These are phyloP conservation scores for Ceriops tagal DNA, from an alignment of 345 rosid genomes.

Conservation along the genomic window DNA sequence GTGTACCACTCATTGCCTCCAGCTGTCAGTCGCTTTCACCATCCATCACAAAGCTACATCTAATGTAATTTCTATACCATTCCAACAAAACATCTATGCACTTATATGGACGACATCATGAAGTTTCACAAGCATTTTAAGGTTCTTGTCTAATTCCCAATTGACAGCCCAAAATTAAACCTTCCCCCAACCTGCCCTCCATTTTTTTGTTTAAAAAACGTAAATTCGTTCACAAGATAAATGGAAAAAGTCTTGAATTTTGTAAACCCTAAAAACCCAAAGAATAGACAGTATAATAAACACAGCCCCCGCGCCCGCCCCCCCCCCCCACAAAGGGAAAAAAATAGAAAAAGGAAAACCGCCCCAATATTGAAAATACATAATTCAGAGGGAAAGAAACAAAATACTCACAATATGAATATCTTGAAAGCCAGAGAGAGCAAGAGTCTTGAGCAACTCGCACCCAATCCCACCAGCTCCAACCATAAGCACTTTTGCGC, in stretches of 20 bases:
- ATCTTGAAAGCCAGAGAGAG: constrained; percentile 85
- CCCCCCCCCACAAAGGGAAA: not conserved
- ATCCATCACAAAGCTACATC: not conserved
- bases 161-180: too few species aligned
- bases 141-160: too few species aligned
- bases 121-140: too few species aligned
- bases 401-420: constrained; percentile 79
- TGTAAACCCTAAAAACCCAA: not conserved
- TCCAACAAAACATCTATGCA: too few species aligned
- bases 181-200: too few species aligned
- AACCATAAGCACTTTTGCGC: constrained; percentile 96
- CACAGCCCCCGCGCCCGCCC: too few species aligned
- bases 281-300: not conserved
- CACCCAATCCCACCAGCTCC: constrained; percentile 99
- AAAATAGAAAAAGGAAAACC: too few species aligned
- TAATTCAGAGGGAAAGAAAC: not conserved
- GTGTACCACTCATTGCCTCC: not conserved
- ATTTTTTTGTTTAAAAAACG: too few species aligned
- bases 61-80: not conserved
- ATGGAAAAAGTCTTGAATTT: not conserved
- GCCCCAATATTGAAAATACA: not conserved
- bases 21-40: not conserved
- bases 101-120: too few species aligned
- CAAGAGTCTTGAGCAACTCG: constrained; percentile 93
- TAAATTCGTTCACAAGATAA: too few species aligned